Evolutionary conservation across 148 eudicot genomes (phyloP), one percentile per base, ranked within the genome.

Genomic region (Polygonum maritimum): DNA sequence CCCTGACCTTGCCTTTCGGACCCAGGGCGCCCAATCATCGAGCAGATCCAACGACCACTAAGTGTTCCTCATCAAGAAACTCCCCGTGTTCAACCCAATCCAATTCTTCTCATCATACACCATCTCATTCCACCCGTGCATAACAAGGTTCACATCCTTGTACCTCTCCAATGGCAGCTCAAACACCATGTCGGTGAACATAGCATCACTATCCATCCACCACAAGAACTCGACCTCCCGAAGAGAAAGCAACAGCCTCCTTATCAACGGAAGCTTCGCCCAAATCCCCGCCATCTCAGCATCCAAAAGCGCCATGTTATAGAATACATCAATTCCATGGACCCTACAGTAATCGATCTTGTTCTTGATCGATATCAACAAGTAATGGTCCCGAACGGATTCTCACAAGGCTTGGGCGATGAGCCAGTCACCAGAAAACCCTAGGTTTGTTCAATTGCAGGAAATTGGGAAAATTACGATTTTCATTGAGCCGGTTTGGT

Each of bases 181-280:
- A 73, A 88, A 92, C 0, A 80, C 82, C 97, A 92, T 92, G 75
- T 92, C 97, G 0, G 97, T 92, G 62, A 92, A 89, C 92, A 92
- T 88, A 0, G 97, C 94, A 80, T 92, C 97, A 82, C 89, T 88
- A 55, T 92, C 97, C 91, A 92, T 88, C 97, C 97, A 92, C 97
- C 97, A 92, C 2, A 92, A 40, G 60, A 89, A 92, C 84, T 91
- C 97, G 3, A 91, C 54, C 22, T 91, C 97, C 0, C 93, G 97
- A 72, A 88, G 97, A 0, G 92, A 88, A 48, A 92, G 48, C 84
- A 92, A 58, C 2, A 92, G 74, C 76, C 84, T 87, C 78, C 94
- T 71, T 31, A 92, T 86, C 80, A 92, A 80, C 0, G 97, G 97
- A 16, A 92, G 79, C 76, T 92, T 92, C 0, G 92, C 91, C 94